These are phyloP conservation scores for Thelonectria rubi DNA, from an alignment of 2,329 filamentous ascomycete species.

Conservation along the genomic window DNA sequence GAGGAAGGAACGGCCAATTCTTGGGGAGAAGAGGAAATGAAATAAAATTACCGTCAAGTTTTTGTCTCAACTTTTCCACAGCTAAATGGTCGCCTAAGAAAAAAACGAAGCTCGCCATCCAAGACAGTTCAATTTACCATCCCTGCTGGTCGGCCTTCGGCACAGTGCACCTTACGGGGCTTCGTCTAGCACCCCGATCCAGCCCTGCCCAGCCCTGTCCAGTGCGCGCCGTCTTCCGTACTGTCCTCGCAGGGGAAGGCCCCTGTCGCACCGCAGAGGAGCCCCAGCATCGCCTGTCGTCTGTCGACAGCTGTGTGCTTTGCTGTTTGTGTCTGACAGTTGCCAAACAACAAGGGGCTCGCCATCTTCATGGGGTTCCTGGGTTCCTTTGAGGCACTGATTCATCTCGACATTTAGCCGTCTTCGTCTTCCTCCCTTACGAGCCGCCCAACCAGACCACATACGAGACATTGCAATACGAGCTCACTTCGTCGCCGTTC, in stretches of 20 bases:
- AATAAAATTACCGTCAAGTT: not conserved
- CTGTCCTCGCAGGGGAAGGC: not conserved
- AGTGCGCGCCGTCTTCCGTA: not conserved
- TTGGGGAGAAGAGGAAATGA: not conserved
- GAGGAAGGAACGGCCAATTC: not conserved
- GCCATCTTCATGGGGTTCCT: not conserved
- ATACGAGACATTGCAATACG: slow-evolving; percentile 15
- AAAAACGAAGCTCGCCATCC: not conserved
- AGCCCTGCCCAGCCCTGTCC: slow-evolving; percentile 13
- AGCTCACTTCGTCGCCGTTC: slow-evolving; percentile 1
- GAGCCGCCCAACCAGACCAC: not conserved
- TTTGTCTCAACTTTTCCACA: not conserved
- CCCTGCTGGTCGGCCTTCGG: slow-evolving; percentile 7
- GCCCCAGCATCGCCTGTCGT: not conserved
- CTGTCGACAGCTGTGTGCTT: not conserved
- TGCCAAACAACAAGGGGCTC: slow-evolving; percentile 22
- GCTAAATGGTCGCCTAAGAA: no score
- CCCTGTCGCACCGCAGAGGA: not conserved
- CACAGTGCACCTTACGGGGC: slow-evolving; percentile 11
- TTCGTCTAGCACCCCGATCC: slow-evolving; percentile 18
- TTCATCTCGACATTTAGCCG: not conserved
- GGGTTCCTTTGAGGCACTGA: not conserved
- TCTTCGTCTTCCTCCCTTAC: not conserved
- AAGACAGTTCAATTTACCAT: slow-evolving; percentile 3
- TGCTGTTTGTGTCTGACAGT: slow-evolving; percentile 26